Base-by-base conservation (phyloP, 208 protist species). In the Angomonas ambiguus region DNA sequence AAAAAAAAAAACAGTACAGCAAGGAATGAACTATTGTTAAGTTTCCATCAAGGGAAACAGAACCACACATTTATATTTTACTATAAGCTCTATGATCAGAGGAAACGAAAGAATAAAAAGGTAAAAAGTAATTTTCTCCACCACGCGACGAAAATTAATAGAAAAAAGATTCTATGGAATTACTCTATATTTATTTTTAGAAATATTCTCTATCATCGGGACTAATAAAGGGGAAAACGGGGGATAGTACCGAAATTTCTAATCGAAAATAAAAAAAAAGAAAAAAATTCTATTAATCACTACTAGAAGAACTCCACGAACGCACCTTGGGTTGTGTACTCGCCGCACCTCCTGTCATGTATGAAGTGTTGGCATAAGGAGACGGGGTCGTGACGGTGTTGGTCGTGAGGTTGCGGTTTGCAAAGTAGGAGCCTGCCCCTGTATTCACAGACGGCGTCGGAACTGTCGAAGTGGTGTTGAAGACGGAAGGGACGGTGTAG, bases 291-390 rank as follows among this genome's bases (percentile, higher is more conserved):
- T 27, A 32, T 67, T 53, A 18, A 56, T 56, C 49, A 56, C 49
- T 56, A 24, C 49, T 56, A 56, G 49, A 56, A 27, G n/a, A 27
- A 24, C 49, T 20, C 20, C 42, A 16, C 16, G 57, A 20, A 2
- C 13, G 1, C 35, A 35, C 30, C 16, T 35, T 32, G 1, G 34
- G 38, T 62, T 51, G 18, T 3, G 51, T 33, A 34, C 32, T 30
- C 67, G 45, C 48, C 20, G 55, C 18, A 20, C 32, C 66, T 5
- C 67, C 60, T 2, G 51, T 48, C 58, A 67, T 67, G 60, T 72
- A 72, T 4, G 58, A 28, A n/a, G 67, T 31, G n/a, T 18, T 72
- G 16, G 67, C 67, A 51, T 65, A 62, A 1, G 67, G 58, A 2
- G 60, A 65, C 5, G 59, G 58, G 8, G 51, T 22, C 1, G 56